Evolutionary conservation across 2,329 filamentous ascomycete genomes (phyloP).

Genomic region (Fusarium sp.): DNA sequence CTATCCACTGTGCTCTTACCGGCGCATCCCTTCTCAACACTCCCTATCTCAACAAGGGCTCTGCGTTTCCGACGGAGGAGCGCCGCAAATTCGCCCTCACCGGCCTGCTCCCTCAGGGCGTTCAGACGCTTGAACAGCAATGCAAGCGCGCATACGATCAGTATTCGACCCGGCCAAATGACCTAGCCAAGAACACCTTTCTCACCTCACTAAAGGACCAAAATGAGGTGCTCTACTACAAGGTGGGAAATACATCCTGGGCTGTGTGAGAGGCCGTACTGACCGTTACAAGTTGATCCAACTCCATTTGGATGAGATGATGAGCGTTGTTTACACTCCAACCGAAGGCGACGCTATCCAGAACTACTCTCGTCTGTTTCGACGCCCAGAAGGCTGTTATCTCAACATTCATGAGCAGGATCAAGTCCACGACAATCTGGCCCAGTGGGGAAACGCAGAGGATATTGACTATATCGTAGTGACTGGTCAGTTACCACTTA

Average conservation of each 20-base stretch:
- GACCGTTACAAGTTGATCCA: slow-evolving; percentile 70
- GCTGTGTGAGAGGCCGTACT: slow-evolving; percentile 18
- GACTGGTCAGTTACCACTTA: slow-evolving; percentile 66
- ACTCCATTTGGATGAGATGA: slow-evolving; percentile 87
- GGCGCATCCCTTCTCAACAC: slow-evolving; percentile 52
- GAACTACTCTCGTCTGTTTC: slow-evolving; percentile 83
- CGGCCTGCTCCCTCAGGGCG: slow-evolving; percentile 77
- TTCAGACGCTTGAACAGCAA: slow-evolving; percentile 83
- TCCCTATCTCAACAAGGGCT: slow-evolving; percentile 79
- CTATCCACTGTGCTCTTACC: slow-evolving; percentile 52
- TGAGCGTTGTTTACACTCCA: slow-evolving; percentile 89
- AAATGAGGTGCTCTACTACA: slow-evolving; percentile 86
- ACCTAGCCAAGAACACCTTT: slow-evolving; percentile 88
- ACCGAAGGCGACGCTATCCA: slow-evolving; percentile 91
- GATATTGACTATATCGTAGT: slow-evolving; percentile 92
- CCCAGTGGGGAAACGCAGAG: slow-evolving; percentile 75
- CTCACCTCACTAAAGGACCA: slow-evolving; percentile 87
- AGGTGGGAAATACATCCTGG: slow-evolving; percentile 54
- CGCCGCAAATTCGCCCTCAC: slow-evolving; percentile 76
- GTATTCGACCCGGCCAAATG: slow-evolving; percentile 71
- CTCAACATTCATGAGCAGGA: slow-evolving; percentile 78
- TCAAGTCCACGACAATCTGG: slow-evolving; percentile 73
- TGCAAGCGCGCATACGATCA: slow-evolving; percentile 83
- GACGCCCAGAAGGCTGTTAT: slow-evolving; percentile 84
- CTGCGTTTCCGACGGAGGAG: slow-evolving; percentile 78